Base-by-base conservation (phyloP, 2,329 filamentous ascomycete genomes). In the Chaetomium sp. region DNA sequence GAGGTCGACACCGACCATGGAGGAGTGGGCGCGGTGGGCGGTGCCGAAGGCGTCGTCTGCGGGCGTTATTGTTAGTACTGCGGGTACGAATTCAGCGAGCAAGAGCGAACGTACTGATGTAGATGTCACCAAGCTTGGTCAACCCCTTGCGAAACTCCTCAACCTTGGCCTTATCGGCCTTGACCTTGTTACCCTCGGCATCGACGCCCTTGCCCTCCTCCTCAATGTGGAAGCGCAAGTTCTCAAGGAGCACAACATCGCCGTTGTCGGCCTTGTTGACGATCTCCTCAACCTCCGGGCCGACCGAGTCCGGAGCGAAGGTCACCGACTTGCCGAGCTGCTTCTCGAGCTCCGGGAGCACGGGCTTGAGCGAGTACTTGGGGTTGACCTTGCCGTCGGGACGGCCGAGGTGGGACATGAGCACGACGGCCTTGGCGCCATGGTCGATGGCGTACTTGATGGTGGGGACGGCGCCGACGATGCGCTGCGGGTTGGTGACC, bases 361-460 rank as follows among this genome's bases (percentile, higher is more conserved):
- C 89, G 60, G 92, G 91, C 80, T 91, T 85, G 70, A 99, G 81
- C 69, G 89, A 95, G 85, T 94, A 99, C 80, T 99, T 97, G 65
- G 84, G 74, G 78, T 95, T 95, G 70, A 76, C 78, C 74, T 90
- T 85, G 72, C 94, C 94, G 71, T 97, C 88, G 62, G 94, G 94
- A 53, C 94, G 92, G 69, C 94, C 94, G 61, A 99, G 88, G 76
- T 99, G 94, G 70, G 92, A 97, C 94, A 99, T 99, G 71, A 99
- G 84, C 69, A 97, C 77, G 59, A 99, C 91, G 49, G 91, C 80
- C 81, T 95, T 95, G 71, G 91, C 91, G 66, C 89, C 89, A 73
- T 95, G 77, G 65, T 95, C 89, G 68, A 94, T 78, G 70, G 91
- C 91, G 74, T 96, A 86, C 79, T 95, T 95, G 81, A 96, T 96